These are phyloP conservation scores for Nicotiana sylvestris DNA, from an alignment of 257 asterid species.

Conservation along the genomic window DNA sequence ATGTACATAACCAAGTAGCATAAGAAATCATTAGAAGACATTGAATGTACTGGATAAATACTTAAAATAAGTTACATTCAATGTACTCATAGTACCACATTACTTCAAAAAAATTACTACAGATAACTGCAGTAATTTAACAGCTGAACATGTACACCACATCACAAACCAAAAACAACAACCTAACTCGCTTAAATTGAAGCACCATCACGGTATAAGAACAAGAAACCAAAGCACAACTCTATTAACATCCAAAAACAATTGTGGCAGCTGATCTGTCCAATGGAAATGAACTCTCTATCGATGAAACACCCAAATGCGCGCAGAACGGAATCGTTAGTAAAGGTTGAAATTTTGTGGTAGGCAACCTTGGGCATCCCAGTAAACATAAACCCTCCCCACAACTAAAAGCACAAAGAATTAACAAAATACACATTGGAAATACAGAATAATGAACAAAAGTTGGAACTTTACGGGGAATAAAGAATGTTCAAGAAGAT, in stretches of 20 bases:
- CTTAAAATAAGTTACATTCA: background rate
- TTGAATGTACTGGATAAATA: background rate
- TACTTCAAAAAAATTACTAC: background rate
- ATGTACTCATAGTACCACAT: background rate
- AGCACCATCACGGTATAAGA: background rate
- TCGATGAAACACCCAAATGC: background rate
- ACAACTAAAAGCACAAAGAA: background rate
- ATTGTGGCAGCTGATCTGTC: background rate
- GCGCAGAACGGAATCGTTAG: background rate
- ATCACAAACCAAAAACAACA: background rate
- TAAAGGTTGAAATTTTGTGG: background rate
- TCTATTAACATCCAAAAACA: background rate
- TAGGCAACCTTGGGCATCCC: background rate
- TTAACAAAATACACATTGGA: background rate
- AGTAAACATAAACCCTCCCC: background rate
- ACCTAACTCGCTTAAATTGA: background rate
- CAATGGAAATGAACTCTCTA: background rate
- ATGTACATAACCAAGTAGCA: background rate
- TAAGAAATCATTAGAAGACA: background rate
- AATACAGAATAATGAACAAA: background rate
- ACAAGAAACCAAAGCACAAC: background rate
- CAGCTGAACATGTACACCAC: background rate
- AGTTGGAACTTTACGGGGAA: background rate
- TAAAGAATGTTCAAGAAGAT: background rate
- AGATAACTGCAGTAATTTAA: background rate